phyloP scores from a whole-genome alignment of 345 rosid genomes.

The Salix viminalis region DNA sequence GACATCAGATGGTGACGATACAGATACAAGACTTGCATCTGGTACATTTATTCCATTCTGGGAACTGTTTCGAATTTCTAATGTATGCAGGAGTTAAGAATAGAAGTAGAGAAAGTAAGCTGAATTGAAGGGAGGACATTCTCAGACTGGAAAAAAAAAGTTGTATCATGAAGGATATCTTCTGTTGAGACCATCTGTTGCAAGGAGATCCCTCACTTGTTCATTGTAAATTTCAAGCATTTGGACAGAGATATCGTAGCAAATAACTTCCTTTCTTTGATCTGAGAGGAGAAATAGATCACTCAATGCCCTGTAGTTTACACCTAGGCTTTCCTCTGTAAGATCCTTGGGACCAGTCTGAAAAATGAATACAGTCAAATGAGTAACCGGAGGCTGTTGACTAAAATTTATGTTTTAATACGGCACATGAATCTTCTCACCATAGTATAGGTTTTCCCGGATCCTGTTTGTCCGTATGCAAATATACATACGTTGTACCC shows the following conservation, averaged over 20 bases:
- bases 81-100: constrained; percentile 28
- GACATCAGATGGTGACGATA: constrained; percentile 27
- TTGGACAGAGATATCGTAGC: constrained; percentile 29
- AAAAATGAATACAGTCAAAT: constrained; percentile 10
- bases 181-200: constrained; percentile 19
- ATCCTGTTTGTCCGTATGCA: constrained; percentile 38
- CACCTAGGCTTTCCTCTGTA: constrained; percentile 28
- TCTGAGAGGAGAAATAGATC: constrained; percentile 31
- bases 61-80: constrained; percentile 34
- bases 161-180: constrained; percentile 29
- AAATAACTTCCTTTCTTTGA: constrained; percentile 27
- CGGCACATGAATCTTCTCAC: constrained; percentile 14
- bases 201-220: constrained; percentile 32
- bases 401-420: not conserved
- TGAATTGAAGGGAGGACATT: constrained; percentile 8
- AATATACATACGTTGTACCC: constrained; percentile 34
- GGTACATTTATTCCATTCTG: constrained; percentile 36
- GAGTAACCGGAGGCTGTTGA: not conserved
- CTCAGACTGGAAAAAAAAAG: not conserved
- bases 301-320: constrained; percentile 35
- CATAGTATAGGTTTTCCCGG: constrained; percentile 33
- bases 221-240: constrained; percentile 36
- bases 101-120: not conserved
- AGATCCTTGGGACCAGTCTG: constrained; percentile 31
- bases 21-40: constrained; percentile 22